phyloP scores from a whole-genome alignment of 768 basidiomycete genomes.

The Pisolithus marmoratus region DNA sequence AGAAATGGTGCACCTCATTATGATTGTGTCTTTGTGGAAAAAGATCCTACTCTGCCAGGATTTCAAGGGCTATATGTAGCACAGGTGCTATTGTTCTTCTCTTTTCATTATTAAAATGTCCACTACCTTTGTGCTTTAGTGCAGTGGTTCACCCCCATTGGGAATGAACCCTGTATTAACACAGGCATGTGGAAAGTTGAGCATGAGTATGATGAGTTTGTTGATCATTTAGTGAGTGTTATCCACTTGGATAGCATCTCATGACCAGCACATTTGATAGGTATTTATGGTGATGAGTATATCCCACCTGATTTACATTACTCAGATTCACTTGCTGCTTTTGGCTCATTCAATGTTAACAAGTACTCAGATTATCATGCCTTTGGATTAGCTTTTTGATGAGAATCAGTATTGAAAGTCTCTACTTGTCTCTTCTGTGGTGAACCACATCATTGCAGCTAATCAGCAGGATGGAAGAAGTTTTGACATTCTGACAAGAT shows the following conservation, averaged over 20 bases:
- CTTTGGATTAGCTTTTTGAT: conserved; percentile 17
- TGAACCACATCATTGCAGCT: no score
- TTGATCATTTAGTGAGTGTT: conserved; percentile 5
- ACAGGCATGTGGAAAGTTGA: conserved; percentile 28
- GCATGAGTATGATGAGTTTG: conserved; percentile 18
- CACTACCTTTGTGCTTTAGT: conserved; percentile 23
- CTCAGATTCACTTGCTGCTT: conserved; percentile 13
- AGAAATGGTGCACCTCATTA: no score
- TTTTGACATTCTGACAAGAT: no score
- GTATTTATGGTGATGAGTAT: conserved; percentile 4
- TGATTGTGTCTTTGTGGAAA: no score
- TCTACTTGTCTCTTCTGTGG: no score
- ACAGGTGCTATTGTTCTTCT: conserved; percentile 1
- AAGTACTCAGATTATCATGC: conserved; percentile 23
- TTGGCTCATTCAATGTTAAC: conserved; percentile 23
- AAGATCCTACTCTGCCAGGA: no score
- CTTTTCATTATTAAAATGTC: neutral
- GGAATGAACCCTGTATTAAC: conserved; percentile 13
- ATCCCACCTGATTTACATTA: conserved; percentile 10
- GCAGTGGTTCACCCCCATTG: conserved; percentile 17
- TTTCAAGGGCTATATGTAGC: no score
- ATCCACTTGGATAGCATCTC: conserved; percentile 20
- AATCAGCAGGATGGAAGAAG: no score
- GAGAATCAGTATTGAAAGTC: no score
- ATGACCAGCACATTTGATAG: conserved; percentile 17